Evolutionary conservation across 805 yeast genomes (phyloP).

Genomic region (Allodekkera sacchari): DNA sequence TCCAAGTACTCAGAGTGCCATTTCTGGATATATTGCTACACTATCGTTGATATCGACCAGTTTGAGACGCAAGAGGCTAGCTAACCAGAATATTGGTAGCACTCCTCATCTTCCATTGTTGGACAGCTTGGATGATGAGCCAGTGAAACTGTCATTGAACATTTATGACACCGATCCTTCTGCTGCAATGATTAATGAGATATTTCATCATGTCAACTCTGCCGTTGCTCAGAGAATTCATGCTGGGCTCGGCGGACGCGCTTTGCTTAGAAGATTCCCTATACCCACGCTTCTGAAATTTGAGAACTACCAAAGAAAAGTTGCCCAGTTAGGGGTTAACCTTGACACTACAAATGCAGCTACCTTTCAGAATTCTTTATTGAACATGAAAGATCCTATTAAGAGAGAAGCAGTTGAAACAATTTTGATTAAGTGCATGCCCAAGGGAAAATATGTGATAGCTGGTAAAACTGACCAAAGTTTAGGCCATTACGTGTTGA

Average conservation of each 20-base stretch:
- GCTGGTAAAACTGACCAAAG: constrained; percentile 85
- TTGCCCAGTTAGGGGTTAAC: constrained; percentile 54
- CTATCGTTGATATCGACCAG: constrained; percentile 58
- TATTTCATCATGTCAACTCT: constrained; percentile 70
- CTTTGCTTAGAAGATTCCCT: constrained; percentile 81
- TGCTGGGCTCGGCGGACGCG: constrained; percentile 67
- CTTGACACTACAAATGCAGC: constrained; percentile 72
- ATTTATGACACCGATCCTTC: constrained; percentile 56
- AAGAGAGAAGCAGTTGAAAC: constrained; percentile 72
- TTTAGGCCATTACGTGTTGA: constrained; percentile 72
- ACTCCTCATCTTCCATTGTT: constrained; percentile 54
- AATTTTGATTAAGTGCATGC: constrained; percentile 69
- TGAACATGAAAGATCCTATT: constrained; percentile 50
- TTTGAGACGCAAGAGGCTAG: constrained; percentile 60
- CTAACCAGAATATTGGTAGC: constrained; percentile 38
- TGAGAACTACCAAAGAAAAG: constrained; percentile 68
- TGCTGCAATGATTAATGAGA: constrained; percentile 53
- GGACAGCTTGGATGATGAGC: constrained; percentile 81
- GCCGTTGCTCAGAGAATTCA: constrained; percentile 78
- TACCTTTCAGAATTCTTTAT: constrained; percentile 62
- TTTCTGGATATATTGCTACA: constrained; percentile 53
- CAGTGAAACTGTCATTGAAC: constrained; percentile 61
- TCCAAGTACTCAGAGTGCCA: constrained; percentile 37
- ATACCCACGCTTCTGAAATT: constrained; percentile 76
- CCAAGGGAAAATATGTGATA: constrained; percentile 77